Percentiles rank a stretch among this genome's conserved stretches.
phyloP scores from a whole-genome alignment of 192 early-diverging fungal species.

The Mortierella hygrophila region DNA sequence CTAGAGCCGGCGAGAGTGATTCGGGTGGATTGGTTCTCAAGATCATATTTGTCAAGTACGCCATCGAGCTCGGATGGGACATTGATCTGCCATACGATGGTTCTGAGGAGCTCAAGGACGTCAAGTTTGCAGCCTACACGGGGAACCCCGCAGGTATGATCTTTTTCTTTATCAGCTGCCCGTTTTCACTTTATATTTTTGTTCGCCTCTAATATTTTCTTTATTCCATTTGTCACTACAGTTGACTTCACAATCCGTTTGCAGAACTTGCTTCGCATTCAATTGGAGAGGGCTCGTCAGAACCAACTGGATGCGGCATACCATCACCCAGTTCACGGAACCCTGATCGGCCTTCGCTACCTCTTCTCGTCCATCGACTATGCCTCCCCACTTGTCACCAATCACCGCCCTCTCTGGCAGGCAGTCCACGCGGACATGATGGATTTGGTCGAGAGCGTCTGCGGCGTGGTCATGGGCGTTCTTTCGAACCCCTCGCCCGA shows the following conservation, averaged over 20 bases:
- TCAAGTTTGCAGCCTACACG: conserved; percentile 21
- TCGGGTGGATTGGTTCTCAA: conserved; percentile 85
- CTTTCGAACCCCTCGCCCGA: conserved; percentile 88
- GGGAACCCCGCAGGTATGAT: conserved; percentile 34
- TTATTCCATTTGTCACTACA: conserved; percentile 17
- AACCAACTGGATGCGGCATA: conserved; percentile 68
- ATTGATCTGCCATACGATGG: conserved; percentile 42
- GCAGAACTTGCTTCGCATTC: conserved; percentile 61
- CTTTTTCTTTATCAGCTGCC: background rate
- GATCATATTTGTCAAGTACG: conserved; percentile 85
- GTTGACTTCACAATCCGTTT: conserved; percentile 67
- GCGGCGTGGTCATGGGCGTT: conserved; percentile 74
- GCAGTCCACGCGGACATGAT: conserved; percentile 61
- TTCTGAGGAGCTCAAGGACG: conserved; percentile 14
- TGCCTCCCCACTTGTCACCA: conserved; percentile 54
- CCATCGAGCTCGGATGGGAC: conserved; percentile 62
- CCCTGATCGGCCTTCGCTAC: conserved; percentile 67
- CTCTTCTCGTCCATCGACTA: conserved; percentile 75
- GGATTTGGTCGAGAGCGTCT: conserved; percentile 65
- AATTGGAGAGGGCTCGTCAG: conserved; percentile 60
- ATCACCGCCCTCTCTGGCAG: conserved; percentile 63
- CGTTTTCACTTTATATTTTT: background rate
- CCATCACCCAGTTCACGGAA: conserved; percentile 68
- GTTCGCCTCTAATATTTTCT: background rate
- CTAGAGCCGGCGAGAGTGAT: conserved; percentile 84